Evolutionary conservation across 192 early-diverging fungal species (phyloP), one percentile per base, ranked within the genome.

Genomic region (Chytriomyces hyalinus): DNA sequence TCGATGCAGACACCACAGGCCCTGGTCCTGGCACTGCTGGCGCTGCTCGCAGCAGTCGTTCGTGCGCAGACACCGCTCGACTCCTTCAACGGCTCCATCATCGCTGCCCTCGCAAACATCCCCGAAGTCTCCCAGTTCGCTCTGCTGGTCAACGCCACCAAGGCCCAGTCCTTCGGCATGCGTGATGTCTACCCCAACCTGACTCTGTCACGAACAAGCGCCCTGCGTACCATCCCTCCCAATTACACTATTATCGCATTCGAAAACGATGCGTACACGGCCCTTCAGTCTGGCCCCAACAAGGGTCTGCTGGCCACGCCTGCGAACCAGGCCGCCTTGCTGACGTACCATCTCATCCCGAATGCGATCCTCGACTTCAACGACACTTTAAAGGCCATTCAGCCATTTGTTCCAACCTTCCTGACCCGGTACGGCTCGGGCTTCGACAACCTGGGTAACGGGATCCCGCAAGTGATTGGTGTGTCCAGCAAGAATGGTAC

Each of bases 331-430:
- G 70, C 78, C 43, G 61, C 62, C 6, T 48, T 73, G 17, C 20
- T 79, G 61, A 60, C 70, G 2, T 79, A 79, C 51, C 78, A 79
- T 46, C 59, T 79, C 71, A 79, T 79, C 53, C 70, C 71, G 0
- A 46, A 65, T 11, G 6, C 10, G 5, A 53, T 73, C 4, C 24
- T 78, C 49, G 61, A 78, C 26, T 70, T 78, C 49, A 49, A 43
- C 45, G 45, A 43, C 20, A 22, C 36, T 10, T 28, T 36, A 6
- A 11, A 11, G 13, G 6, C 36, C 15, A 5, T 26, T 6, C 73
- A 61, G 6, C 51, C 51, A 15, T 49, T 64, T 36, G 26, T 63
- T 44, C 44, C 26, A 26, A 70, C 77, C 17, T n/a, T 10, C 24
- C 69, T 71, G 6, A 63, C 69, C 22, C 28, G 67, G 8, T 78